Percentiles rank a stretch among this genome's conserved stretches.
These are phyloP conservation scores for Artemisia annua DNA, from an alignment of 129 eudicot species.

Conservation along the genomic window DNA sequence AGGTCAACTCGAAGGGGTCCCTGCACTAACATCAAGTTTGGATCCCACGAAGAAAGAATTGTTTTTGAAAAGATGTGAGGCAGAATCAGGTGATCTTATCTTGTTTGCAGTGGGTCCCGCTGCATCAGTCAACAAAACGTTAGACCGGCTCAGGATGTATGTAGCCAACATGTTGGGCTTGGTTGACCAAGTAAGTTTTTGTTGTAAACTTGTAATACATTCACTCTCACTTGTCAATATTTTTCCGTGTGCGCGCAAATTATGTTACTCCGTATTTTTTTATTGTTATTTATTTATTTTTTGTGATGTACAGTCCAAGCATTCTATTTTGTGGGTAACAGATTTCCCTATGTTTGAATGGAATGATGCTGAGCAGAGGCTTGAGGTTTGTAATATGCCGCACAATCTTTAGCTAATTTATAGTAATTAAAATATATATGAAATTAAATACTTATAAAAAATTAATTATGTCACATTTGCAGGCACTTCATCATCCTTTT, in stretches of 20 bases:
- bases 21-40: slow-evolving; percentile 77
- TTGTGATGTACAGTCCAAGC: slow-evolving; percentile 51
- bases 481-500: slow-evolving; percentile 98
- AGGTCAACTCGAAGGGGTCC: slow-evolving; percentile 84
- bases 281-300: slow-evolving; percentile 1
- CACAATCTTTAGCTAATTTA: not conserved
- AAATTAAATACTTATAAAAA: not conserved
- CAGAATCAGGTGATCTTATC: slow-evolving; percentile 78
- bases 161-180: slow-evolving; percentile 71
- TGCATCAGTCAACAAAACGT: slow-evolving; percentile 73
- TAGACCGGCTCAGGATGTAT: slow-evolving; percentile 75
- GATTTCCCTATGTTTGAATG: slow-evolving; percentile 99
- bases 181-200: slow-evolving; percentile 67
- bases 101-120: slow-evolving; percentile 84
- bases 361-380: slow-evolving; percentile 80
- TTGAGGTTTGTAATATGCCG: slow-evolving; percentile 64
- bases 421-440: not conserved
- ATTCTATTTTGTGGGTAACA: slow-evolving; percentile 94
- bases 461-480: slow-evolving; percentile 11
- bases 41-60: slow-evolving; percentile 45
- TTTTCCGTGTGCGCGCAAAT: not conserved
- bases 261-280: slow-evolving; percentile 4
- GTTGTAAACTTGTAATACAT: not conserved
- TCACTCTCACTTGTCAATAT: not conserved
- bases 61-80: slow-evolving; percentile 56